Evolutionary conservation across 2,329 filamentous ascomycete species (phyloP).

Genomic region (Clonostachys rosea): DNA sequence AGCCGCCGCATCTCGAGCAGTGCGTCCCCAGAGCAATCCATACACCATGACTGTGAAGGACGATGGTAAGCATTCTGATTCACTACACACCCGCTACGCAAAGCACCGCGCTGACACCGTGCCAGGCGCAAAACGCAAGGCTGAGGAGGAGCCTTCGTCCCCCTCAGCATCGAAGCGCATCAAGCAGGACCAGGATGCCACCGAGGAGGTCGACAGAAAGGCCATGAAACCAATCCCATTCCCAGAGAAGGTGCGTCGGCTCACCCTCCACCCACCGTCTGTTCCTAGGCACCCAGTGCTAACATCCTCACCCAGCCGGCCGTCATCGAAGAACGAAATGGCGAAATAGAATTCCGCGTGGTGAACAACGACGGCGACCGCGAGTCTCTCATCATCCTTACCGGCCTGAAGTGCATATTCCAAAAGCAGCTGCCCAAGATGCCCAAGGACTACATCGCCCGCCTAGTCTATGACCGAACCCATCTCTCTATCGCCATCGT

Average conservation of each 20-base stretch:
- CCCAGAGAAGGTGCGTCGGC: constrained; percentile 70
- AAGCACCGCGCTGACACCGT: no score
- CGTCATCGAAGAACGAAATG: constrained; percentile 87
- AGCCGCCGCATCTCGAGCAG: no score
- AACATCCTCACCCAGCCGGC: constrained; percentile 55
- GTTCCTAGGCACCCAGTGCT: neutral
- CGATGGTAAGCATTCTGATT: no score
- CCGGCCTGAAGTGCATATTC: constrained; percentile 94
- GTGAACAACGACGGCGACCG: constrained; percentile 92
- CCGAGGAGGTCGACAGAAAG: constrained; percentile 33
- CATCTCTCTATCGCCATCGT: constrained; percentile 96
- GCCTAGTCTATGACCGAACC: constrained; percentile 93
- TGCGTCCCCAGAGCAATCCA: no score
- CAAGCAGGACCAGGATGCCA: constrained; percentile 37
- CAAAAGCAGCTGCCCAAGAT: constrained; percentile 98
- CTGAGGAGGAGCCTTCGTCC: constrained; percentile 59
- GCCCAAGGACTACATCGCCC: constrained; percentile 98
- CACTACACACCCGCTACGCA: no score
- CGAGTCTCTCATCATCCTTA: constrained; percentile 90
- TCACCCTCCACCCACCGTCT: neutral
- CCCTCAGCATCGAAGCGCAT: constrained; percentile 60
- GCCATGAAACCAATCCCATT: constrained; percentile 69
- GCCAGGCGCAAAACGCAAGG: constrained; percentile 66
- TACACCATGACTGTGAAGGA: no score
- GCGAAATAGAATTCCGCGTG: constrained; percentile 94